Evolutionary conservation across 768 basidiomycete species (phyloP).

Genomic region (Paxillus involutus): DNA sequence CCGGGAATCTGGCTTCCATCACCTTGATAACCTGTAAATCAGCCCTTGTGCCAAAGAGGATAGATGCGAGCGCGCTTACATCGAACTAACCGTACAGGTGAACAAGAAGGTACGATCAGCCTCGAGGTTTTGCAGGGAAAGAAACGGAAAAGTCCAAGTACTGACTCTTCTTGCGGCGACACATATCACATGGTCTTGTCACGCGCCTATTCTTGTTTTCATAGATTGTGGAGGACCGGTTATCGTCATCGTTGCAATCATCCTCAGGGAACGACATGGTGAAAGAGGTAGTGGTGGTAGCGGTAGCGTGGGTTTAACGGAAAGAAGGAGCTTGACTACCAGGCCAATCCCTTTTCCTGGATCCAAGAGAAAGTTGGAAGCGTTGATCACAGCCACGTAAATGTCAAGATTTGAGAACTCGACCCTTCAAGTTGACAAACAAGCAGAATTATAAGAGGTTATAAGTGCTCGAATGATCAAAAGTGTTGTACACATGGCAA

Average conservation of each 20-base stretch:
- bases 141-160: neutral
- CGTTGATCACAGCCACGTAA: no score
- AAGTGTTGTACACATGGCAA: no score
- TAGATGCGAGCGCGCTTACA: conserved; percentile 16
- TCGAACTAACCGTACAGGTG: conserved; percentile 10
- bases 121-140: no score
- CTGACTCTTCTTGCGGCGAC: conserved; percentile 81
- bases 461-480: no score
- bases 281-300: no score
- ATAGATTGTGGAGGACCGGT: conserved; percentile 23
- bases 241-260: conserved; percentile 51
- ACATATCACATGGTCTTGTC: conserved; percentile 80
- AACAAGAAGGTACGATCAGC: neutral
- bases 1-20: conserved; percentile 61
- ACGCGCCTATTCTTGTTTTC: conserved; percentile 66
- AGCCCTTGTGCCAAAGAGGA: neutral
- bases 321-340: no score
- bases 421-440: no score
- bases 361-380: no score
- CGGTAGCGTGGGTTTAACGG: no score
- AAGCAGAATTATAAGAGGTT: no score
- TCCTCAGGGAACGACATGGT: conserved; percentile 59
- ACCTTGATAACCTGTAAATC: conserved; percentile 33
- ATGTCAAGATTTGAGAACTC: no score
- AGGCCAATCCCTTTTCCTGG: no score